phyloP scores from a whole-genome alignment of 2,329 filamentous ascomycete genomes.

The Fusarium miscanthi region DNA sequence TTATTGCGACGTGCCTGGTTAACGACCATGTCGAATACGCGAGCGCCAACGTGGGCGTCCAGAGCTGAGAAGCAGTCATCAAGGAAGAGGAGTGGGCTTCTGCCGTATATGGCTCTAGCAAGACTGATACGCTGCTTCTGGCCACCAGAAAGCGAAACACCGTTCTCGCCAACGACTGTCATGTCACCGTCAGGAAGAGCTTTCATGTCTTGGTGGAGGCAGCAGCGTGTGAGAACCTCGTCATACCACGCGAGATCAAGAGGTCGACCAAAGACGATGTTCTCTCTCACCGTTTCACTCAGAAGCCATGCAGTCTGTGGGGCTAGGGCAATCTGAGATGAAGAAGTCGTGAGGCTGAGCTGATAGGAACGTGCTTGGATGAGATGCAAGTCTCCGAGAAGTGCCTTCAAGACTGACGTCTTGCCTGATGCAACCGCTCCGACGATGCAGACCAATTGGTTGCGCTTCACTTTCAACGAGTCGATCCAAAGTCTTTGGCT shows the following conservation, averaged over 20 bases:
- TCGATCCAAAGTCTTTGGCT: not conserved
- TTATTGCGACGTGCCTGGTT: constrained; percentile 8
- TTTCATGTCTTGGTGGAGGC: constrained; percentile 19
- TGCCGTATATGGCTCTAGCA: constrained; percentile 21
- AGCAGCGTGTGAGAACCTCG: constrained; percentile 18
- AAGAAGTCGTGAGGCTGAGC: not conserved
- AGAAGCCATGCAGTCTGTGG: constrained; percentile 24
- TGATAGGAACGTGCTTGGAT: constrained; percentile 8
- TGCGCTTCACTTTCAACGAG: not conserved
- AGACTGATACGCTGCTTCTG: constrained; percentile 31
- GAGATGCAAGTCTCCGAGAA: constrained; percentile 20
- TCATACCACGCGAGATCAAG: constrained; percentile 18
- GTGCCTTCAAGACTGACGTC: constrained; percentile 7
- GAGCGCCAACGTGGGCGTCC: constrained; percentile 22
- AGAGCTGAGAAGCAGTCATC: constrained; percentile 28
- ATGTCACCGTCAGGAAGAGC: constrained; percentile 17
- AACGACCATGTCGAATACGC: constrained; percentile 21
- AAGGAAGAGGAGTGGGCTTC: constrained; percentile 16
- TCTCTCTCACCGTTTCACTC: constrained; percentile 21
- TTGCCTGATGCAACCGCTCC: constrained; percentile 25
- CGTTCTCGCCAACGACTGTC: constrained; percentile 29
- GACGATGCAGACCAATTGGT: constrained; percentile 16
- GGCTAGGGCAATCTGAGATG: constrained; percentile 11
- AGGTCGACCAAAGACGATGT: constrained; percentile 14
- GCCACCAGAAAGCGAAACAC: constrained; percentile 18